These are phyloP conservation scores for Calonectria pseudoturangicola DNA, from an alignment of 2,329 filamentous ascomycete genomes.

Conservation along the genomic window DNA sequence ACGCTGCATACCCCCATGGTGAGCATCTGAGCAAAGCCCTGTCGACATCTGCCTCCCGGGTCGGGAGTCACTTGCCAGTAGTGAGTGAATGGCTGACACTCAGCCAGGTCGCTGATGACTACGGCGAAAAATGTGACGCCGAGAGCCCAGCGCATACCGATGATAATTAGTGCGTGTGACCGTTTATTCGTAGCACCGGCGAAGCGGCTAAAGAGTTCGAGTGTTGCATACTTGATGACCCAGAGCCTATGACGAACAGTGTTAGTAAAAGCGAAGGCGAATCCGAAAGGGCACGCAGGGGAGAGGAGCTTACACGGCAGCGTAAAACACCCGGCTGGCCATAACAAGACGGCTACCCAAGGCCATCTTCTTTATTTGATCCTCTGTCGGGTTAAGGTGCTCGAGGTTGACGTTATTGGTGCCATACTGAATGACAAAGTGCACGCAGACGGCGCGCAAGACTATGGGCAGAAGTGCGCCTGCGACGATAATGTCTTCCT, in stretches of 20 bases:
- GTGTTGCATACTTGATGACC: slow-evolving; percentile 90
- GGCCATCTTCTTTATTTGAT: slow-evolving; percentile 72
- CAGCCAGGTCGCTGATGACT: slow-evolving; percentile 84
- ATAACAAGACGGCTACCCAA: slow-evolving; percentile 88
- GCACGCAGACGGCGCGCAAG: slow-evolving; percentile 86
- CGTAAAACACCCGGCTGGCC: slow-evolving; percentile 87
- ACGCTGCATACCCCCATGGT: slow-evolving; percentile 90
- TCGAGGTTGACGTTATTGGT: slow-evolving; percentile 86
- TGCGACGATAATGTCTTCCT: slow-evolving; percentile 89
- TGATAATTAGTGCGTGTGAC: slow-evolving; percentile 81
- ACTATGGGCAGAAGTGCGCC: slow-evolving; percentile 85
- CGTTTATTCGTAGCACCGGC: slow-evolving; percentile 86
- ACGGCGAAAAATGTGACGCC: slow-evolving; percentile 84
- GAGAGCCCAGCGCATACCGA: slow-evolving; percentile 82
- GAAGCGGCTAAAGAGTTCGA: slow-evolving; percentile 91
- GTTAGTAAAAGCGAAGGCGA: slow-evolving; percentile 35
- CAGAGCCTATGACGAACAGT: slow-evolving; percentile 77
- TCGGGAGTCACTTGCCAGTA: slow-evolving; percentile 88
- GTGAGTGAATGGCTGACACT: slow-evolving; percentile 83
- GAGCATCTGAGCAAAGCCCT: slow-evolving; percentile 88
- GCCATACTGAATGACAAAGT: slow-evolving; percentile 88
- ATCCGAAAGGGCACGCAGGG: neutral
- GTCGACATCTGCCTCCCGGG: slow-evolving; percentile 86
- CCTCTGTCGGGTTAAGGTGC: slow-evolving; percentile 40
- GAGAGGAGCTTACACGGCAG: slow-evolving; percentile 80